phyloP scores from a whole-genome alignment of 441 rosid species.

The Arabidopsis hybrid region DNA sequence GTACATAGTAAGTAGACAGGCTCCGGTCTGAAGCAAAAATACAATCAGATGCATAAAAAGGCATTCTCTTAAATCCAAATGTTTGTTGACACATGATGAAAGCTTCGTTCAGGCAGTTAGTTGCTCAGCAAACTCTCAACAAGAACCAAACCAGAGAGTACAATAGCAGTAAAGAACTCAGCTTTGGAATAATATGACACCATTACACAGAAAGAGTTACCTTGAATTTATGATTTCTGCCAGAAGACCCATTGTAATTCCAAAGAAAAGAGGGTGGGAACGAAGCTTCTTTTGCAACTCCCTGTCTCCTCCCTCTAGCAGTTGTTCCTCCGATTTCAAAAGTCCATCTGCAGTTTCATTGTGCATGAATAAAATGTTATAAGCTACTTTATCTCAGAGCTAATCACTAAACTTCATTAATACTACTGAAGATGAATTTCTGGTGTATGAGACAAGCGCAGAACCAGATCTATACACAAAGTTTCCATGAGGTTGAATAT shows the following conservation, averaged over 20 bases:
- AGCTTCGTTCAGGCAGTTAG: background rate
- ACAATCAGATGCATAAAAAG: constrained; percentile 13
- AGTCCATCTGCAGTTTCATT: constrained; percentile 61
- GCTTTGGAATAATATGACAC: constrained; percentile 26
- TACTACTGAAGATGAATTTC: constrained; percentile 13
- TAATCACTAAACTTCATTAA: constrained; percentile 18
- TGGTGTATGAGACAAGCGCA: constrained; percentile 22
- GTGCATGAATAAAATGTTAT: constrained; percentile 35
- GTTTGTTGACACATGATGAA: background rate
- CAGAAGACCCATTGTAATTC: constrained; percentile 90
- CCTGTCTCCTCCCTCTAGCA: constrained; percentile 49
- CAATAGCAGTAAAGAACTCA: constrained; percentile 21
- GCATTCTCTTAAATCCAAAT: constrained; percentile 6
- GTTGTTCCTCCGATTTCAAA: constrained; percentile 49
- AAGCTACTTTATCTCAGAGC: constrained; percentile 26
- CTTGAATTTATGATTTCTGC: constrained; percentile 99
- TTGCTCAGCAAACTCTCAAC: background rate
- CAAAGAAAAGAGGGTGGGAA: constrained; percentile 92
- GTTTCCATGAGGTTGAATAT: constrained; percentile 8
- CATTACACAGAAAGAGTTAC: constrained; percentile 51
- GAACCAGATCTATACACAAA: constrained; percentile 26
- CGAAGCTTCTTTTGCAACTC: constrained; percentile 71
- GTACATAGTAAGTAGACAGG: constrained; percentile 2
- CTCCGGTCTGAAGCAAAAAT: constrained; percentile 20
- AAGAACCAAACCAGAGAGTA: constrained; percentile 5